Evolutionary conservation across 371 early-diverging fungal genomes (phyloP), one percentile per base, ranked within the genome.

Genomic region (Rhizopus arrhizus): DNA sequence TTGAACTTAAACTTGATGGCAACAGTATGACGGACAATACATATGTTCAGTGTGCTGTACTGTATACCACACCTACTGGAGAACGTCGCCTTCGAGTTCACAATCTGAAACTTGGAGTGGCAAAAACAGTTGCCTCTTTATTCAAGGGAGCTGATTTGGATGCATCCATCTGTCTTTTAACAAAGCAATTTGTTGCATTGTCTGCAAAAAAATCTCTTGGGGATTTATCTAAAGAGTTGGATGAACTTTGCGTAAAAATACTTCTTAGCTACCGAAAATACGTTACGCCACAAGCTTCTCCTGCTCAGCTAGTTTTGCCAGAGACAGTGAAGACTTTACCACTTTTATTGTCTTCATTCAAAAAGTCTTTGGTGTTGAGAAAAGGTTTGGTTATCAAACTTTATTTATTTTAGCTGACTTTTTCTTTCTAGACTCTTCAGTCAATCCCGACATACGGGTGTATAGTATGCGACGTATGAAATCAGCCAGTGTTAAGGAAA

Each of bases 101-200:
- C 69, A 97, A 93, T 69, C 66, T 94, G 67, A 82, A 89, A 12
- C 70, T 95, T 6, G 86, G 91, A n/a, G 86, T 88, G 59, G 93
- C 95, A 10, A 70, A 84, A 15, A 69, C 86, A 22, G 77, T 94
- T 22, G 91, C 87, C 12, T 87, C 86, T 54, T 82, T 97, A 50
- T 98, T 97, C 83, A 85, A 91, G 55, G 83, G 79, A 67, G 95
- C 97, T 2, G 96, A 97, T 48, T 82, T 95, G 72, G 98, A 98
- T 71, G 87, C 93, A 9, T 86, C 91, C n/a, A 75, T 96, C 65
- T 95, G 91, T 74, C 81, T 90, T 40, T 71, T 95, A 52, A 79
- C 84, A 58, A 96, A 95, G 69, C 82, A 82, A 53, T 93, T 91
- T 5, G 81, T 91, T 50, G 61, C 90, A 3, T 85, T 91, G 61